phyloP scores from a whole-genome alignment of 2,329 filamentous ascomycete species.

The Eutypella sp. region DNA sequence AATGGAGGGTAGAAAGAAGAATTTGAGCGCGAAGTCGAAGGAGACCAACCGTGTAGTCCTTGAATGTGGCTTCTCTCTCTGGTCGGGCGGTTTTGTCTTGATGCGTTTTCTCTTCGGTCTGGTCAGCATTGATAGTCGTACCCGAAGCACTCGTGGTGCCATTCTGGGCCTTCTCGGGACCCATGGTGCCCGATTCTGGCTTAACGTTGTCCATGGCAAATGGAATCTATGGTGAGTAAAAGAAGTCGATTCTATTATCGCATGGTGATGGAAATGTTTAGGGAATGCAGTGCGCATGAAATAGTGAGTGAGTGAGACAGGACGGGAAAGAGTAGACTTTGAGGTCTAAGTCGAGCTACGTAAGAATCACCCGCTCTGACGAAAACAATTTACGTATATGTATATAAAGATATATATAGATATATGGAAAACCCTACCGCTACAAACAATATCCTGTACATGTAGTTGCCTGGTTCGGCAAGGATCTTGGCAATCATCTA shows the following conservation, averaged over 20 bases:
- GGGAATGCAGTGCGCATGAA: too few relatives aligned
- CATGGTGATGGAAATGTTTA: too few relatives aligned
- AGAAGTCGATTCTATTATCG: neutral
- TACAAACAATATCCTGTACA: too few relatives aligned
- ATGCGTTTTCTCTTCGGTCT: slow-evolving; percentile 24
- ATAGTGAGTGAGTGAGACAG: too few relatives aligned
- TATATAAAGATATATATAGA: too few relatives aligned
- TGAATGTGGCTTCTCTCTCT: slow-evolving; percentile 39
- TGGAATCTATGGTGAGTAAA: neutral
- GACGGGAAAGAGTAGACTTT: too few relatives aligned
- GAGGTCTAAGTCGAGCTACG: too few relatives aligned
- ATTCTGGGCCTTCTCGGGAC: neutral
- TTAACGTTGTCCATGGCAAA: neutral
- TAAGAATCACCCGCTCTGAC: too few relatives aligned
- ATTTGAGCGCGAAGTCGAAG: neutral
- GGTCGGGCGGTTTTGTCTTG: slow-evolving; percentile 33
- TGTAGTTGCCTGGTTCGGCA: too few relatives aligned
- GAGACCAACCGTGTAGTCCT: slow-evolving; percentile 37
- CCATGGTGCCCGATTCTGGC: neutral
- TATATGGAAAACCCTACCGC: too few relatives aligned
- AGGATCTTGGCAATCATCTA: too few relatives aligned
- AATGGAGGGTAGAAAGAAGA: neutral
- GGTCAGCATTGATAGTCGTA: slow-evolving; percentile 4
- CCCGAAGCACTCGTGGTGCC: neutral
- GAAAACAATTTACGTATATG: too few relatives aligned